Conservation (phyloP, 768 basidiomycete genomes). For the Aureoboletus auriporus region DNA sequence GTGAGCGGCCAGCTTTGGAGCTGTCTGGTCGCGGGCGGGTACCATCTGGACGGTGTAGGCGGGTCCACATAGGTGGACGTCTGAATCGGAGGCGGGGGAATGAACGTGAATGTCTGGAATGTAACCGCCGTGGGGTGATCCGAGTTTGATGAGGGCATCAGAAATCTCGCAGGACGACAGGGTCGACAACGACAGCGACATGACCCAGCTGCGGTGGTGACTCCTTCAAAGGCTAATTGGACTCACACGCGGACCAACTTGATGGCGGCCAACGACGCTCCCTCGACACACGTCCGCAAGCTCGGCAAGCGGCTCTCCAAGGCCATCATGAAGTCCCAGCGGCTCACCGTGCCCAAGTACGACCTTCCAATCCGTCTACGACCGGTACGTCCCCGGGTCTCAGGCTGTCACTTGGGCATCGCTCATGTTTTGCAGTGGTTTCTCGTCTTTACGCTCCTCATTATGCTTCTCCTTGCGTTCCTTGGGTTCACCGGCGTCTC, state of each 20-base stretch:
- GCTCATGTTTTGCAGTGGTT: constrained; percentile 60
- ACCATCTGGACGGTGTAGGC: constrained; percentile 91
- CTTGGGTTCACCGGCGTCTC: constrained; percentile 75
- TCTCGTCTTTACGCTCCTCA: constrained; percentile 59
- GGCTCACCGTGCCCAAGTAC: constrained; percentile 58
- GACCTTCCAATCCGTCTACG: constrained; percentile 69
- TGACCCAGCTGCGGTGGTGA: too few relatives aligned
- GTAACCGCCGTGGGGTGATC: constrained; percentile 65
- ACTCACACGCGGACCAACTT: too few relatives aligned
- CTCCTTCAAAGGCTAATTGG: too few relatives aligned
- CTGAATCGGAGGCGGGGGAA: constrained; percentile 28
- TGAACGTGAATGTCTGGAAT: constrained; percentile 73
- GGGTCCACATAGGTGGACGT: constrained; percentile 60
- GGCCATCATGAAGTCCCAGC: constrained; percentile 69
- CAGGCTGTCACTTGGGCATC: background rate
- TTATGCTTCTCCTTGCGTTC: constrained; percentile 69
- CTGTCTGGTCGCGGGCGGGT: constrained; percentile 45
- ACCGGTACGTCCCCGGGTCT: constrained; percentile 44
- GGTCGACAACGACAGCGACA: constrained; percentile 6
- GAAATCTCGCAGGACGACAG: constrained; percentile 83
- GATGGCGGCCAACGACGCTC: constrained; percentile 4
- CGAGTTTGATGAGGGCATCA: constrained; percentile 83
- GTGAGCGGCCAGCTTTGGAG: constrained; percentile 65
- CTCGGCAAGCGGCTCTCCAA: constrained; percentile 44
- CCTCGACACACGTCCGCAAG: constrained; percentile 28